Conservation (phyloP, 2,329 filamentous ascomycete species). For the Tothia fuscella region DNA sequence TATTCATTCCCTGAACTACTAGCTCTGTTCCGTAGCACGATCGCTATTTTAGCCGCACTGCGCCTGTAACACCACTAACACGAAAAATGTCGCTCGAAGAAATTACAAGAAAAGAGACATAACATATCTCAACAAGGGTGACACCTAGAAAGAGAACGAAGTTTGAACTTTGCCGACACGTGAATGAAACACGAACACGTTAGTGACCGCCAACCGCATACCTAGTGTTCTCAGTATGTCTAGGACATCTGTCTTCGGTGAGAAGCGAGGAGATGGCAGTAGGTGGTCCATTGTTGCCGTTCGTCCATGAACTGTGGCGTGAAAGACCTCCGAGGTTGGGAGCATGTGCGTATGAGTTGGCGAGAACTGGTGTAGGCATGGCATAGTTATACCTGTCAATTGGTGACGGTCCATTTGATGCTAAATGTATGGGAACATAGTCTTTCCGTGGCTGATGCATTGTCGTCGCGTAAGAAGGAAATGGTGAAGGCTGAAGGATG, state of each 20-base stretch:
- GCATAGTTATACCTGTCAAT: constrained; percentile 2
- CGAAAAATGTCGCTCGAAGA: no score
- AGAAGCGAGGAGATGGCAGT: constrained; percentile 24
- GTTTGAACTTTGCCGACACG: no score
- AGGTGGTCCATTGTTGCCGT: constrained; percentile 24
- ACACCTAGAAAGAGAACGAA: no score
- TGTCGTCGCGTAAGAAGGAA: constrained; percentile 12
- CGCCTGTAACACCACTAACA: no score
- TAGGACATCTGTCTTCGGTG: constrained; percentile 26
- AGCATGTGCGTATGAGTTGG: background rate
- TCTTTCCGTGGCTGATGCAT: constrained; percentile 2
- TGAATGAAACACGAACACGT: no score
- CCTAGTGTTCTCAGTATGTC: constrained; percentile 15
- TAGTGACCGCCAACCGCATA: constrained; percentile 14
- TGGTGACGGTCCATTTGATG: constrained; percentile 23
- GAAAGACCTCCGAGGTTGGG: constrained; percentile 18
- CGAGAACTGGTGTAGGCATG: constrained; percentile 5
- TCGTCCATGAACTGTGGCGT: constrained; percentile 19
- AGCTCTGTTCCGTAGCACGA: no score
- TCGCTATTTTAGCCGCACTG: no score
- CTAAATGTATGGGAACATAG: constrained; percentile 13
- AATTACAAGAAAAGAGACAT: no score
- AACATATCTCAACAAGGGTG: no score
- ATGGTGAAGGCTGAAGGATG: constrained; percentile 22
- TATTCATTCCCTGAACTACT: no score